Base-by-base conservation (phyloP, 352 stramenopile species). In the Phytophthora palmivora region DNA sequence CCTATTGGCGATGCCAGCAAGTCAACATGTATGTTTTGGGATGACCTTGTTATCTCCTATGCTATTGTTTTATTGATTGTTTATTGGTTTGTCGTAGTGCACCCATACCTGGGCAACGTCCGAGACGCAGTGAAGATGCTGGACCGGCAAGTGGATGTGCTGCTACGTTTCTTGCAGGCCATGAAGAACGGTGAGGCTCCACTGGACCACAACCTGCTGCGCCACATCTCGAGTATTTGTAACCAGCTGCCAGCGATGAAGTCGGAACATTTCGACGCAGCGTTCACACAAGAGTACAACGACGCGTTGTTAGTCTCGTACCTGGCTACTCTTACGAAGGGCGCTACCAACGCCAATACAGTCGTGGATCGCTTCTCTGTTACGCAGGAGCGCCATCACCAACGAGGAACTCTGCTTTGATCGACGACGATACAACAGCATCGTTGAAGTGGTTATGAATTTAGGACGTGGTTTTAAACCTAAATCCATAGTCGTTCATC, bases 101-200 rank as follows among this genome's bases (percentile, higher is more conserved):
- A 95, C 58, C 79, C 79, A 32, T 89, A 92, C 51, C 54, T 95
- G 41, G 82, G 87, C 50, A 91, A 92, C 46, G 71, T 93, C 10
- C 84, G 87, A 47, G 87, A 95, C 30, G 87, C 87, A 2, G 81
- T 96, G 30, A 88, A 91, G 48, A 96, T 95, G 85, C 73, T 97
- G 26, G 76, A 92, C 42, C 79, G 87, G 14, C 87, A 95, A 41
- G 74, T 95, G 26, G 78, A 92, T 19, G 79, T 93, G 50, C 62
- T 96, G 15, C 67, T 92, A 8, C 69, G 70, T 8, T 94, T 91
- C 62, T 37, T 96, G 10, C 73, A 89, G 52, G 83, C 81, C 15
- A 90, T 88, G 43, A 90, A 94, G 64, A 79, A 77, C 30, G 79
- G 86, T 24, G 72, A 95, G 16, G 74, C 88, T 1, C 79, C 83